A percentile compares a stretch with the other conserved stretches of the same genome.
Conservation (phyloP, 2,329 filamentous ascomycete genomes). For the Phyllachora maydis region DNA sequence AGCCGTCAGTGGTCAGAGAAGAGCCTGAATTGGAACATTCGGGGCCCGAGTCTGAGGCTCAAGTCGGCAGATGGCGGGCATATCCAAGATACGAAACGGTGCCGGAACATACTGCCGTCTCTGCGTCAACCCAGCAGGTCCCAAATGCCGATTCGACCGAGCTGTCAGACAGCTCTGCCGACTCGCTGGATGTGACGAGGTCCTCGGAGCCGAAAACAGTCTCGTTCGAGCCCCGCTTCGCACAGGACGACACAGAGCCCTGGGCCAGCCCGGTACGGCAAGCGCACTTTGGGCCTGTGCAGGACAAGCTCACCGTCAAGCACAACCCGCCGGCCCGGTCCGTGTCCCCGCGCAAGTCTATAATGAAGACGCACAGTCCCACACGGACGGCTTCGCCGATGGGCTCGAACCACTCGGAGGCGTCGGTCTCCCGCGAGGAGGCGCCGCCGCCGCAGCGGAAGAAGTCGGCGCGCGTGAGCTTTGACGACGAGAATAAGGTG, state of each 20-base stretch:
- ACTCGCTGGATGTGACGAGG: too few relatives aligned
- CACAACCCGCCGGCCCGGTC: conserved; percentile 53
- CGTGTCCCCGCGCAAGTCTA: conserved; percentile 58
- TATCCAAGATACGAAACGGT: too few relatives aligned
- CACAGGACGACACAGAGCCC: conserved; percentile 7
- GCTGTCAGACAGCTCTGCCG: too few relatives aligned
- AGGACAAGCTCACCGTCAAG: conserved; percentile 32
- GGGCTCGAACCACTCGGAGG: conserved; percentile 18
- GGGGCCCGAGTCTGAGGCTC: conserved; percentile 7
- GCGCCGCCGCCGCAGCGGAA: conserved; percentile 22
- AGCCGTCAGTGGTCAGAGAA: conserved; percentile 24
- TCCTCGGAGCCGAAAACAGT: conserved; percentile 2
- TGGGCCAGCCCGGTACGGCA: conserved; percentile 45
- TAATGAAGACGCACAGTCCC: conserved; percentile 44
- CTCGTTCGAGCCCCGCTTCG: conserved; percentile 2
- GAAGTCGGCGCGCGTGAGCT: conserved; percentile 57
- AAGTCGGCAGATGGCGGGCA: too few relatives aligned
- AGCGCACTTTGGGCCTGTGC: conserved; percentile 42
- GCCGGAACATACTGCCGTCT: conserved; percentile 2
- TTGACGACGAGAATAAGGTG: conserved; percentile 43
- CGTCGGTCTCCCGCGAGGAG: conserved; percentile 10
- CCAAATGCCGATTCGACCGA: too few relatives aligned
- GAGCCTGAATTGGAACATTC: conserved; percentile 6
- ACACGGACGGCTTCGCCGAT: conserved; percentile 29
- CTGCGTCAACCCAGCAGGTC: conserved; percentile 3